phyloP scores from a whole-genome alignment of 75 land plant species.

The Selaginella moellendorffii region DNA sequence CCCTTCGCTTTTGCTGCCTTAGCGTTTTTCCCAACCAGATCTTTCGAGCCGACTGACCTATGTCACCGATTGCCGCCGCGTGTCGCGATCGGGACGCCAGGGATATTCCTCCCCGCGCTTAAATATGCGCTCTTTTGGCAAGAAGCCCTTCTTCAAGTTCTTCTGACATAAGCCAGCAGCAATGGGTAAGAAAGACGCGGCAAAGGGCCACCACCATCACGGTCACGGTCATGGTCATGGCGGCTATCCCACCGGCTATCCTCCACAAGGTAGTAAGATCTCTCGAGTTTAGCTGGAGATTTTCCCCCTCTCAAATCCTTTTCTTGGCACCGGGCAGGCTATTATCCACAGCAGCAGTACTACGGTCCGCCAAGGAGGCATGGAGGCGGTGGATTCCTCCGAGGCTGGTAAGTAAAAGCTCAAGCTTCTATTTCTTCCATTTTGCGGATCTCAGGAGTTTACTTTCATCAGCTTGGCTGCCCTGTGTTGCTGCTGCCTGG shows the following conservation, averaged over 20 bases:
- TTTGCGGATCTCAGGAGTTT: not conserved
- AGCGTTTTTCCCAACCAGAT: too few species aligned
- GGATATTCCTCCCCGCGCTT: too few species aligned
- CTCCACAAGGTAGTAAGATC: not conserved
- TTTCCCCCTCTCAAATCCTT: too few species aligned
- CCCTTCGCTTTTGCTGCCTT: too few species aligned
- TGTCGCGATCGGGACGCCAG: too few species aligned
- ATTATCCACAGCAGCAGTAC: not conserved
- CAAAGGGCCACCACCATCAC: not conserved
- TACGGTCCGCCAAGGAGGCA: not conserved
- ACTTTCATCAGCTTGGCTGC: slow-evolving; percentile 5
- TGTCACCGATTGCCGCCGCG: too few species aligned
- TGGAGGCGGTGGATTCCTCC: not conserved
- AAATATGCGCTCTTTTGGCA: too few species aligned
- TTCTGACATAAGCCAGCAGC: too few species aligned
- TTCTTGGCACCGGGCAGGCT: too few species aligned
- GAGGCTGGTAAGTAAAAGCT: not conserved
- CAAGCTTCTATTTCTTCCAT: not conserved
- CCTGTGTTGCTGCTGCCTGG: slow-evolving; percentile 12
- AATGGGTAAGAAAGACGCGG: not conserved
- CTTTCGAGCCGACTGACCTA: too few species aligned
- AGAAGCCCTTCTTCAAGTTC: too few species aligned
- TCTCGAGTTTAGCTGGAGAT: too few species aligned
- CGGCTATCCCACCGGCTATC: not conserved
- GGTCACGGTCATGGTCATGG: not conserved